Percentiles rank a stretch among this genome's conserved stretches.
These are phyloP conservation scores for Aspergillus felis DNA, from an alignment of 2,329 filamentous ascomycete genomes.

Conservation along the genomic window DNA sequence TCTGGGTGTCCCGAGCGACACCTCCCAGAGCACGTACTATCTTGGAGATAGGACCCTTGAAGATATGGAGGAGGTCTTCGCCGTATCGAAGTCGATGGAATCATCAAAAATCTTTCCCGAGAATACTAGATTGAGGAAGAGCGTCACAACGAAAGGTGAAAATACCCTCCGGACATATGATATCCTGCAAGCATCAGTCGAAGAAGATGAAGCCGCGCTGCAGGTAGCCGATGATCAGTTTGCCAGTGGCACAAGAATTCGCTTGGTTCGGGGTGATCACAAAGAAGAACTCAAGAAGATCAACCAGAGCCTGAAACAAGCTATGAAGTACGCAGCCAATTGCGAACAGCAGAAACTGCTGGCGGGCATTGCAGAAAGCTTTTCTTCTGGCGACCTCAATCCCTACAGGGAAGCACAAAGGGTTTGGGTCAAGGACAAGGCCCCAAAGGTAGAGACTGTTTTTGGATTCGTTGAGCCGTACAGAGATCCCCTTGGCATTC, in stretches of 20 bases:
- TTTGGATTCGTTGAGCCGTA: constrained; percentile 56
- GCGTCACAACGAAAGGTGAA: constrained; percentile 41
- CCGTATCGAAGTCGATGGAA: constrained; percentile 42
- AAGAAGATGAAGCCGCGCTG: neutral
- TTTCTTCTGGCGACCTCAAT: constrained; percentile 48
- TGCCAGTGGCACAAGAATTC: neutral
- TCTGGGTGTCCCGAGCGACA: constrained; percentile 46
- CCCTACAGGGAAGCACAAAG: constrained; percentile 49
- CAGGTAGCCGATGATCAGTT: neutral
- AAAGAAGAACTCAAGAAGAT: constrained; percentile 6
- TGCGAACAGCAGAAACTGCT: constrained; percentile 3
- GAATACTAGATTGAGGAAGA: constrained; percentile 46
- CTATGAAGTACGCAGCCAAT: constrained; percentile 1
- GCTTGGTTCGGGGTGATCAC: constrained; percentile 10
- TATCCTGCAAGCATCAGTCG: constrained; percentile 25
- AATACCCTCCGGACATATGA: constrained; percentile 34
- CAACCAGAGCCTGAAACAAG: constrained; percentile 1
- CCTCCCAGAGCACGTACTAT: constrained; percentile 41
- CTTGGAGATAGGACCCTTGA: constrained; percentile 22
- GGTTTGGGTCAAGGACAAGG: constrained; percentile 52
- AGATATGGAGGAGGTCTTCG: constrained; percentile 45
- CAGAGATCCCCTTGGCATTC: constrained; percentile 51
- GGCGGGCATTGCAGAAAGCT: constrained; percentile 19
- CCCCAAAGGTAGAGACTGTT: constrained; percentile 49
- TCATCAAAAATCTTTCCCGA: constrained; percentile 45